These are phyloP conservation scores for Amborella trichopoda DNA, from an alignment of 164 flowering plant genomes.

Conservation along the genomic window DNA sequence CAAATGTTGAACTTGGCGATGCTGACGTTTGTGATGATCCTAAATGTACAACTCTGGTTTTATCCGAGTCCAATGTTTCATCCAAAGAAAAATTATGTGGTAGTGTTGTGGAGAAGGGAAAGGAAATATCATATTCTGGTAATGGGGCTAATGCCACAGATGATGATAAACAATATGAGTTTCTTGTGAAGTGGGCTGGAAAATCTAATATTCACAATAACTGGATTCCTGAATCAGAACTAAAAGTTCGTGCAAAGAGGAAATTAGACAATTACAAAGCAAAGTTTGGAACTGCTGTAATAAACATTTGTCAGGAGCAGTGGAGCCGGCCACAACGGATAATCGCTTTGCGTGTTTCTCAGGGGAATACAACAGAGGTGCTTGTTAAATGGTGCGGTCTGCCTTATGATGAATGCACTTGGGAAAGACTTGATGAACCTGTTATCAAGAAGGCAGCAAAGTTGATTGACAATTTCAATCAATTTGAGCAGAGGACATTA, in stretches of 20 bases:
- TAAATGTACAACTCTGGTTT: neutral
- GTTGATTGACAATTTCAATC: conserved; percentile 45
- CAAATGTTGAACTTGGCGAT: neutral
- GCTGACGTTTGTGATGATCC: conserved; percentile 2
- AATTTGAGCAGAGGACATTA: conserved; percentile 43
- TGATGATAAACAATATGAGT: conserved; percentile 35
- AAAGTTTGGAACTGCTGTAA: conserved; percentile 68
- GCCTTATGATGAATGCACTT: conserved; percentile 95
- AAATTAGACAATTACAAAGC: conserved; percentile 90
- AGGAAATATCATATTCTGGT: conserved; percentile 14
- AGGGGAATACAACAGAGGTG: conserved; percentile 49
- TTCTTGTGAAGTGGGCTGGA: conserved; percentile 96
- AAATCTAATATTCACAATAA: conserved; percentile 76
- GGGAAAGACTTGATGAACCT: conserved; percentile 84
- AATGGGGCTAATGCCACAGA: conserved; percentile 6
- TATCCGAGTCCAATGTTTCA: too few relatives aligned
- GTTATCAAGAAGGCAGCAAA: conserved; percentile 33
- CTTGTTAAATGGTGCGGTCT: conserved; percentile 87
- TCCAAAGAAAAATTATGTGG: too few relatives aligned
- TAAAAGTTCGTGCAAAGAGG: conserved; percentile 79
- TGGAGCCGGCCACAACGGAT: conserved; percentile 92
- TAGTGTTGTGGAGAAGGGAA: too few relatives aligned
- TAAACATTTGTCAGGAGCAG: conserved; percentile 71
- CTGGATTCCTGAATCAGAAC: conserved; percentile 77
- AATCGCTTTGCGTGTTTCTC: conserved; percentile 42